These are phyloP conservation scores for Lunularia cruciata DNA, from an alignment of 225 moss, liverwort and hornwort species.

Conservation along the genomic window DNA sequence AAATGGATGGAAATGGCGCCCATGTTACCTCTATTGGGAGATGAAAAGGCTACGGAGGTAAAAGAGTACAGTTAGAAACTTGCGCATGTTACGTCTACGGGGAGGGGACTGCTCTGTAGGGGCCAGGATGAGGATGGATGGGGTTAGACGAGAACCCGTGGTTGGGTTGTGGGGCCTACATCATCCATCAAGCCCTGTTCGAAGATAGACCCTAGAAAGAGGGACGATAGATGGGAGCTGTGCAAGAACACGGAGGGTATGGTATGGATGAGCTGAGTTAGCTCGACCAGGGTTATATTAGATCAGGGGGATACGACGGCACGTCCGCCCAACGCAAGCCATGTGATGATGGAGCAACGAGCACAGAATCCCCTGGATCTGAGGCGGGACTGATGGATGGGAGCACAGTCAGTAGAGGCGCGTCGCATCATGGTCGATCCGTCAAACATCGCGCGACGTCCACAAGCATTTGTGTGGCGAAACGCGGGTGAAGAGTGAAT, in stretches of 20 bases:
- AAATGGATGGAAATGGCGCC: background rate
- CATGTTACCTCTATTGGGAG: background rate
- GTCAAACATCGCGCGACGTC: constrained; percentile 1
- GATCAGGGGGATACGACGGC: background rate
- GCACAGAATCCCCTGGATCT: background rate
- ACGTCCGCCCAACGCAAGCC: constrained; percentile 7
- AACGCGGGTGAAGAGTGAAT: background rate
- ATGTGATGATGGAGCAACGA: constrained; percentile 2
- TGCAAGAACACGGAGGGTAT: too few species aligned
- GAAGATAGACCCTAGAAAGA: background rate
- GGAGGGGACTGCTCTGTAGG: too few species aligned
- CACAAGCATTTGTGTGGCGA: background rate
- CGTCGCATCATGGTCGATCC: constrained; percentile 10
- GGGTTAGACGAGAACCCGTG: background rate
- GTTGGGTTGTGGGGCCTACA: background rate
- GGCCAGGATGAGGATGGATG: background rate
- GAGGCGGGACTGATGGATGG: background rate
- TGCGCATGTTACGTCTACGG: background rate
- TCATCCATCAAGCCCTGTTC: background rate
- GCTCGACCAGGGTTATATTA: too few species aligned
- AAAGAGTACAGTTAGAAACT: background rate
- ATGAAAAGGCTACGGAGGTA: background rate
- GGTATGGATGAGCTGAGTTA: background rate
- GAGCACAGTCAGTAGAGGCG: background rate
- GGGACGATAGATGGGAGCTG: background rate